Evolutionary conservation across 2,329 filamentous ascomycete genomes (phyloP).

Genomic region (Aspergillus carbonarius): DNA sequence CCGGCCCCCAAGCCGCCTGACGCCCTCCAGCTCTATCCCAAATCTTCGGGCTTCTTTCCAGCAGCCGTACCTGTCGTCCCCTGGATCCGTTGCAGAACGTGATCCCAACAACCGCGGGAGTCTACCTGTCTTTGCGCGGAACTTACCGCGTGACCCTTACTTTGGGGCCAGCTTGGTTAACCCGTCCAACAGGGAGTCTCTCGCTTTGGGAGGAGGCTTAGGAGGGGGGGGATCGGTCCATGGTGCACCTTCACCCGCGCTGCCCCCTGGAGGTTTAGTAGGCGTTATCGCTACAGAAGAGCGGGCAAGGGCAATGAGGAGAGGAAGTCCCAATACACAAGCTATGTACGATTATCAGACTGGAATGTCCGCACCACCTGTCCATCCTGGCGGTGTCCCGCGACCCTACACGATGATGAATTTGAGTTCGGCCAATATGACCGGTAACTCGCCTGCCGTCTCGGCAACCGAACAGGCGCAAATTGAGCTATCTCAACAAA

Average conservation of each 20-base stretch:
- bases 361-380: slow-evolving; percentile 32
- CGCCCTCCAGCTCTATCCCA: slow-evolving; percentile 66
- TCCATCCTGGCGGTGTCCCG: slow-evolving; percentile 31
- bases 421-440: slow-evolving; percentile 22
- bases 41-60: slow-evolving; percentile 63
- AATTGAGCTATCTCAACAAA: slow-evolving; percentile 77
- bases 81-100: slow-evolving; percentile 54
- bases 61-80: slow-evolving; percentile 49
- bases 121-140: slow-evolving; percentile 78
- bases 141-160: slow-evolving; percentile 82
- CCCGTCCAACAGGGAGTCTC: slow-evolving; percentile 69
- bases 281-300: slow-evolving; percentile 87
- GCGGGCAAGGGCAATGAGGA: slow-evolving; percentile 70
- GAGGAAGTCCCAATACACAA: slow-evolving; percentile 73
- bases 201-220: slow-evolving; percentile 68
- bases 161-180: slow-evolving; percentile 75
- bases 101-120: slow-evolving; percentile 47
- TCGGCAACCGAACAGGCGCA: slow-evolving; percentile 70
- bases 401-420: slow-evolving; percentile 40
- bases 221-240: slow-evolving; percentile 56
- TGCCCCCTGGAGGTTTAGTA: slow-evolving; percentile 74
- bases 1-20: slow-evolving; percentile 68
- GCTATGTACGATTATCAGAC: slow-evolving; percentile 41
- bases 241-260: slow-evolving; percentile 38
- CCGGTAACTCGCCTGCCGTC: slow-evolving; percentile 34